Evolutionary conservation across 805 yeast genomes (phyloP), one percentile per base, ranked within the genome.

Genomic region (Candida coquimbonensis): DNA sequence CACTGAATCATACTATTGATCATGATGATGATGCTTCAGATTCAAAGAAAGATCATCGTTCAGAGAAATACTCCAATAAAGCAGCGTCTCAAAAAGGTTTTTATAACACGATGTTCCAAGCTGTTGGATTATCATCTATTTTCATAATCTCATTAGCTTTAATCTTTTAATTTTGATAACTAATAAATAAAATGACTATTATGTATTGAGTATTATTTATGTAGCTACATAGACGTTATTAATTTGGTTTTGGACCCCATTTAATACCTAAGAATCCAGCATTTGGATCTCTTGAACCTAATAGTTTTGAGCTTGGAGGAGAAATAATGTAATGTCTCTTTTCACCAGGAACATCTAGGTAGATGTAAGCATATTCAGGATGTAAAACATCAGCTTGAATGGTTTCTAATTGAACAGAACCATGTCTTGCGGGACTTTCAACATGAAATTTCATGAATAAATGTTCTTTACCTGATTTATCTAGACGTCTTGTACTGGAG

Each of bases 361-460:
- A 83, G 42, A 89, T 70, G 61, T 82, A 83, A 9, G 83, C 69
- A 60, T 84, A 81, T 43, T 83, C 84, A 31, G 88, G 84, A 49
- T 76, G 78, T 50, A 77, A 76, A 14, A 78, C 75, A 41, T 75
- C 78, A 38, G 70, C 66, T 53, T 84, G 88, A 37, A 85, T 71
- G 44, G 93, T 91, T 64, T 90, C 96, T 54, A 88, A 72, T 48
- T 82, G 80, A 3, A 85, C 95, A 14, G 81, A 69, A 11, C 87
- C 96, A 49, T 75, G 75, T 45, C 69, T 77, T 21, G 70, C 62
- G 31, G 74, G 75, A 37, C 95, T 81, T 61, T 87, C 90, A 37
- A 90, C 91, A 57, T 84, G 89, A 65, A 89, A 89, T 61, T 83
- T 80, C 93, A 90, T 84, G 48, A 80, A 70, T 55, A 86, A 72